phyloP scores from a whole-genome alignment of 306 rosid species.

The Dalbergia cultrata region DNA sequence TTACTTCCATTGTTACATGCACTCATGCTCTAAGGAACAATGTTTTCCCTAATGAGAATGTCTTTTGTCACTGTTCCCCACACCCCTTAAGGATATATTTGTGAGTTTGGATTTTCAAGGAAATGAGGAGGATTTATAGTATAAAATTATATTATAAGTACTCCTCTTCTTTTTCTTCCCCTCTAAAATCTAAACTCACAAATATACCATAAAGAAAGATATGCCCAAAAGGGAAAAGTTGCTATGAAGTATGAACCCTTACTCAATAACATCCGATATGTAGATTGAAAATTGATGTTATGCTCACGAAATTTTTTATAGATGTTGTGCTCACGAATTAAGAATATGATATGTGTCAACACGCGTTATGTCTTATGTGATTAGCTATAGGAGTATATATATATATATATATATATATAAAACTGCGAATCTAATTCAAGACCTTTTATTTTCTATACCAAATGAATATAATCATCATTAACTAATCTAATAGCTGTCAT shows the following conservation, averaged over 20 bases:
- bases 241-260: background rate
- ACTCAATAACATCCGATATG: slow-evolving; percentile 37
- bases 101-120: too few species aligned
- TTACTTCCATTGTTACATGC: slow-evolving; percentile 1
- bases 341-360: background rate
- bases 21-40: slow-evolving; percentile 16
- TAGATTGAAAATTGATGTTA: slow-evolving; percentile 23
- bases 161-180: too few species aligned
- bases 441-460: slow-evolving; percentile 12
- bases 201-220: too few species aligned
- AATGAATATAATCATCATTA: slow-evolving; percentile 32
- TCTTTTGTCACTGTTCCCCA: slow-evolving; percentile 21
- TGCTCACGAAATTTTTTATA: slow-evolving; percentile 13
- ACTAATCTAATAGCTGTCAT: slow-evolving; percentile 41
- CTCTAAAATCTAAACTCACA: too few species aligned
- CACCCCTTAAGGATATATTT: too few species aligned
- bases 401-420: background rate
- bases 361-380: background rate
- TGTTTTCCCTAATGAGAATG: slow-evolving; percentile 32
- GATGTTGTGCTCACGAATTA: background rate
- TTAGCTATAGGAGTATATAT: too few species aligned
- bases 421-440: background rate
- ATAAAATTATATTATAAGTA: too few species aligned
- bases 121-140: too few species aligned
- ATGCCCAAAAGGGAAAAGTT: slow-evolving; percentile 40